Base-by-base conservation (phyloP, 306 rosid genomes). In the Trichosanthes truncata region DNA sequence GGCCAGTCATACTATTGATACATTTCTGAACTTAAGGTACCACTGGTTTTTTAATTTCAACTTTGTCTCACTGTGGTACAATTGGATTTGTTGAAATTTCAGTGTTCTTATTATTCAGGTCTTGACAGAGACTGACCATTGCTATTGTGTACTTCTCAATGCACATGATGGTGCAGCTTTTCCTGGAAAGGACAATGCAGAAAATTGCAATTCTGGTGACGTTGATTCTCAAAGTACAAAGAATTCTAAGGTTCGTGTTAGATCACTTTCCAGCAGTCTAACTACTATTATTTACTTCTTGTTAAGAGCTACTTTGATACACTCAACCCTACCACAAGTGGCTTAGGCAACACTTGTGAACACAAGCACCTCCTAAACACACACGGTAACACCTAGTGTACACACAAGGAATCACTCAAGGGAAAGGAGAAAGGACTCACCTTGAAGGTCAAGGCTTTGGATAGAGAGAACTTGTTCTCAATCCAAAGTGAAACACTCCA, bases 151-250 rank as follows among this genome's bases (percentile, higher is more conserved):
- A 74, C 92, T 95, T 83, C 99, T 95, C 82, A 95, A 93, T 15
- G 99, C 99, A 75, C 93, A 93, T 82, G 97, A 88, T 69, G 99
- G 99, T 81, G 97, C 93, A 79, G 97, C 99, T 84, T 95, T 90
- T 91, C 97, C 99, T 12, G 81, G 61, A 76, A 87, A 83, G 63
- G 86, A 76, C 76, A 85, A 81, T 66, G 80, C 79, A 41, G 82
- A 83, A 57, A 87, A 87, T 84, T 85, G 88, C 81, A 84, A 88
- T 81, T 79, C 91, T 66, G 81, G 87, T 82, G 86, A 78, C 75
- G 76, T 78, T 81, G 71, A 67, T 84, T 80, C 79, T 48, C 76
- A 79, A 48, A 82, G 81, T 82, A 82, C 79, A 69, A 87, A 84
- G 76, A 87, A 85, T 57, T 84, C 91, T 46, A 91, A 95, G 98